A percentile compares a stretch with the other conserved stretches of the same genome.
Evolutionary conservation across 352 stramenopile species (phyloP).

Genomic region (Phytophthora ohioensis): DNA sequence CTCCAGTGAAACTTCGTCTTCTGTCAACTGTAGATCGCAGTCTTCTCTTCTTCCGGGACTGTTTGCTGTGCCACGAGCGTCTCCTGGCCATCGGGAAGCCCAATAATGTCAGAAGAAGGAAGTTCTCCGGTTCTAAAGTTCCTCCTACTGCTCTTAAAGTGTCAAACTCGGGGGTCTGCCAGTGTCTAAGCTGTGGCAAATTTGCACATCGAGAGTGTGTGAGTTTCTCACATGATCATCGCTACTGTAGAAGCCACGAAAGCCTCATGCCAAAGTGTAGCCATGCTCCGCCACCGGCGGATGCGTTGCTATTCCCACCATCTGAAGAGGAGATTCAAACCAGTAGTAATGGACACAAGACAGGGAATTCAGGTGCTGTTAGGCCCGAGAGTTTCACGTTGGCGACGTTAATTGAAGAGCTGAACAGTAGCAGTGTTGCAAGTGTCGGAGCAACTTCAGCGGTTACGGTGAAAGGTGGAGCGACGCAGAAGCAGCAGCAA

Average conservation of each 20-base stretch:
- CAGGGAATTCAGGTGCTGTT: background rate
- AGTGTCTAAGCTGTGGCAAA: slow-evolving; percentile 64
- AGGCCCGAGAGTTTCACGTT: slow-evolving; percentile 39
- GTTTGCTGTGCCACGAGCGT: slow-evolving; percentile 59
- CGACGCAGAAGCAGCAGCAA: slow-evolving; percentile 22
- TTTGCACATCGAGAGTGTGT: slow-evolving; percentile 68
- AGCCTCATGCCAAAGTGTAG: slow-evolving; percentile 47
- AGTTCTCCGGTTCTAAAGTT: slow-evolving; percentile 3
- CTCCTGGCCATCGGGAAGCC: slow-evolving; percentile 46
- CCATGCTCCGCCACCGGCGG: slow-evolving; percentile 18
- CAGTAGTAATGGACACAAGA: slow-evolving; percentile 10
- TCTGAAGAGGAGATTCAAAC: slow-evolving; percentile 16
- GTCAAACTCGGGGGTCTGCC: slow-evolving; percentile 42
- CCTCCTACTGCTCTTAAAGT: background rate
- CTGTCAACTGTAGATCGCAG: slow-evolving; percentile 63
- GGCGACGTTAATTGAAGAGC: slow-evolving; percentile 48
- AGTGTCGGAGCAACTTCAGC: slow-evolving; percentile 1
- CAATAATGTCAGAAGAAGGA: slow-evolving; percentile 4
- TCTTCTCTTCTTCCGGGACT: slow-evolving; percentile 72
- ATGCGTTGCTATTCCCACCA: slow-evolving; percentile 31
- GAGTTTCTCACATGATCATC: slow-evolving; percentile 55
- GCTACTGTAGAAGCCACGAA: slow-evolving; percentile 50
- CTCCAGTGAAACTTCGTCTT: slow-evolving; percentile 33
- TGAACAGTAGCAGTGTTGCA: slow-evolving; percentile 32
- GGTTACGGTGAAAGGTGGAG: slow-evolving; percentile 1